Evolutionary conservation across 2,329 filamentous ascomycete genomes (phyloP).

Genomic region (Fusarium sp.): DNA sequence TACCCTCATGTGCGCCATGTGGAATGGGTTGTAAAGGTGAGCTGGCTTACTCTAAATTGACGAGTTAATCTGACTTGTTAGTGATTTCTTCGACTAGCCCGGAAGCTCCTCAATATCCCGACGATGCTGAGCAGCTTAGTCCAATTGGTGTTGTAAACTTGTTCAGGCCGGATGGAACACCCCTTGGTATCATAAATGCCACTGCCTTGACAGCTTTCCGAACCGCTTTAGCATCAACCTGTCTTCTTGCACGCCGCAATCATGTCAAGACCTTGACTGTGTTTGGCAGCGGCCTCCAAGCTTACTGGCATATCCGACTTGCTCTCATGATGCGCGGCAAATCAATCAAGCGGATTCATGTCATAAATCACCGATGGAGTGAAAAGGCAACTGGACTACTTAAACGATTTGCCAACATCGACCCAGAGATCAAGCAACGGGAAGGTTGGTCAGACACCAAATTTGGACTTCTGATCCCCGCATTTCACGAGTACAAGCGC

Average conservation of each 20-base stretch:
- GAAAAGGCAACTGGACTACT: constrained; percentile 66
- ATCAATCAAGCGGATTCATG: constrained; percentile 82
- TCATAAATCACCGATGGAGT: constrained; percentile 81
- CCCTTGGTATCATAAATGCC: constrained; percentile 78
- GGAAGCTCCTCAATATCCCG: constrained; percentile 45
- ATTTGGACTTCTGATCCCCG: constrained; percentile 76
- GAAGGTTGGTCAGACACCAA: constrained; percentile 75
- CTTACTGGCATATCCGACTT: constrained; percentile 93
- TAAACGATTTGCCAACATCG: constrained; percentile 60
- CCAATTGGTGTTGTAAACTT: constrained; percentile 78
- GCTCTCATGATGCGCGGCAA: constrained; percentile 77
- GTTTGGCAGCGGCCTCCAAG: constrained; percentile 90
- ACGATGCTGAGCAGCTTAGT: constrained; percentile 53
- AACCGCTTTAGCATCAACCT: constrained; percentile 78
- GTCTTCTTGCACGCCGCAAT: constrained; percentile 73
- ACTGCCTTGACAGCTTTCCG: constrained; percentile 83
- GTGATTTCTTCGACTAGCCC: constrained; percentile 72
- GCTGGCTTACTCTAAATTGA: not conserved
- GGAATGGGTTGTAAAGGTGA: constrained; percentile 77
- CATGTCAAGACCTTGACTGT: constrained; percentile 81
- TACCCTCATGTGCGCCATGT: constrained; percentile 74
- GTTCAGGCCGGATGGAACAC: constrained; percentile 70
- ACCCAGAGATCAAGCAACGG: constrained; percentile 58
- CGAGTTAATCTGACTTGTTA: constrained; percentile 45
- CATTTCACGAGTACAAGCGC: constrained; percentile 75